Percentiles rank a stretch among this genome's conserved stretches.
These are phyloP conservation scores for Thalassiosira mediterranea DNA, from an alignment of 352 stramenopile species.

Conservation along the genomic window DNA sequence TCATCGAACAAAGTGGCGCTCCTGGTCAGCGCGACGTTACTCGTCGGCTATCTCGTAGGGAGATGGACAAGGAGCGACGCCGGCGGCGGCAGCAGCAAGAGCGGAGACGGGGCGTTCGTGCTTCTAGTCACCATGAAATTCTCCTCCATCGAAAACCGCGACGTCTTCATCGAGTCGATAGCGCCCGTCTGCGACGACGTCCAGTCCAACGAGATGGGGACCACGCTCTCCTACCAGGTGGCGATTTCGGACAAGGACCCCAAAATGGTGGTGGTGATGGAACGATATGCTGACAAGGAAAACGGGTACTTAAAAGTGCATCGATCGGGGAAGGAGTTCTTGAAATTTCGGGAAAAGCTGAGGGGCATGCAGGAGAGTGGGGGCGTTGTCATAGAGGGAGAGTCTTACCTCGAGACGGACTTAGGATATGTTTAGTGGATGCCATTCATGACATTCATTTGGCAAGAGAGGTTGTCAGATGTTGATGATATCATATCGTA, in stretches of 20 bases:
- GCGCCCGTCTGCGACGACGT: conserved; percentile 53
- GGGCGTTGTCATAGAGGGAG: conserved; percentile 43
- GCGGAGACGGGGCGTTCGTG: conserved; percentile 64
- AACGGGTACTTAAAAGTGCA: conserved; percentile 65
- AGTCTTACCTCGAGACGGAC: conserved; percentile 58
- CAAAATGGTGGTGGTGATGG: conserved; percentile 60
- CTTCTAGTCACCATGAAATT: conserved; percentile 72
- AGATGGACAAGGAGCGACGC: too few relatives aligned
- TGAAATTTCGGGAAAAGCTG: conserved; percentile 69
- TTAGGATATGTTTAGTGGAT: conserved; percentile 53
- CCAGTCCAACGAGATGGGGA: conserved; percentile 36
- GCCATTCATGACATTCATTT: too few relatives aligned
- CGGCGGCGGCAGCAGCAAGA: too few relatives aligned
- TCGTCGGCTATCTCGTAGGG: too few relatives aligned
- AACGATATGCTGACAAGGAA: conserved; percentile 76
- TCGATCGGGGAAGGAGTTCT: conserved; percentile 53
- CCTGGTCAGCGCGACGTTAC: too few relatives aligned
- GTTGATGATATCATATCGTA: too few relatives aligned
- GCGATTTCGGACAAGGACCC: conserved; percentile 59
- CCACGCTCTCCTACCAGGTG: conserved; percentile 67
- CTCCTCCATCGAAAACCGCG: conserved; percentile 30
- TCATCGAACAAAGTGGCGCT: too few relatives aligned
- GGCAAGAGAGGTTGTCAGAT: too few relatives aligned
- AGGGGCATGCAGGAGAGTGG: conserved; percentile 57
- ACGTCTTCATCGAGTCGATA: conserved; percentile 54